Evolutionary conservation across 2,329 filamentous ascomycete genomes (phyloP).

Genomic region (Epicoccum sorghinum): DNA sequence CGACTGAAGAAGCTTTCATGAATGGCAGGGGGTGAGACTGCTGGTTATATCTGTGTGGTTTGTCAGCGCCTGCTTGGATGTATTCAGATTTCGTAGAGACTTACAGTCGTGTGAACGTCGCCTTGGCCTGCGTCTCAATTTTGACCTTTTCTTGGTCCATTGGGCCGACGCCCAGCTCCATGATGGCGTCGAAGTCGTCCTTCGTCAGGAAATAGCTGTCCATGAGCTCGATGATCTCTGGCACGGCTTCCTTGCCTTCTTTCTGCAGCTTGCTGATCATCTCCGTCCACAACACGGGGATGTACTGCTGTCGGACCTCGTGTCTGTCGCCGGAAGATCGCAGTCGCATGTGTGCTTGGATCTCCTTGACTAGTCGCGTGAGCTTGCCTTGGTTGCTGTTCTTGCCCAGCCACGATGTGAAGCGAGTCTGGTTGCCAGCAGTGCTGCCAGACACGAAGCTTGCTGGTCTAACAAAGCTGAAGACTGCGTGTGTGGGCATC

Average conservation of each 20-base stretch:
- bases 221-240: conserved; percentile 90
- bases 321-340: conserved; percentile 88
- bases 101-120: conserved; percentile 86
- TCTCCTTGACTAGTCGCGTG: conserved; percentile 83
- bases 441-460: conserved; percentile 85
- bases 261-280: conserved; percentile 74
- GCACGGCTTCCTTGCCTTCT: conserved; percentile 82
- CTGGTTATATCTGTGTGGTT: conserved; percentile 73
- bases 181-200: conserved; percentile 91
- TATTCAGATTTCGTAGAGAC: conserved; percentile 46
- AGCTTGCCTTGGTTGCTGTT: conserved; percentile 82
- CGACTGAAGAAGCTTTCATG: conserved; percentile 85
- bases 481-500: conserved; percentile 95
- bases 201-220: conserved; percentile 94
- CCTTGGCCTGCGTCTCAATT: conserved; percentile 84
- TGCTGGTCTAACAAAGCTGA: conserved; percentile 90
- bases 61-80: conserved; percentile 3
- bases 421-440: conserved; percentile 67
- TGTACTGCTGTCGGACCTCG: conserved; percentile 92
- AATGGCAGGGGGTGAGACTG: conserved; percentile 90
- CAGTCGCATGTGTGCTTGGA: conserved; percentile 96
- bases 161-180: conserved; percentile 86
- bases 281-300: conserved; percentile 85
- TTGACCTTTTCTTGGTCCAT: conserved; percentile 77
- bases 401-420: conserved; percentile 93